A percentile compares a stretch with the other conserved stretches of the same genome.
Conservation (phyloP, 495 filamentous ascomycete genomes). For the Usnea hakonensis region DNA sequence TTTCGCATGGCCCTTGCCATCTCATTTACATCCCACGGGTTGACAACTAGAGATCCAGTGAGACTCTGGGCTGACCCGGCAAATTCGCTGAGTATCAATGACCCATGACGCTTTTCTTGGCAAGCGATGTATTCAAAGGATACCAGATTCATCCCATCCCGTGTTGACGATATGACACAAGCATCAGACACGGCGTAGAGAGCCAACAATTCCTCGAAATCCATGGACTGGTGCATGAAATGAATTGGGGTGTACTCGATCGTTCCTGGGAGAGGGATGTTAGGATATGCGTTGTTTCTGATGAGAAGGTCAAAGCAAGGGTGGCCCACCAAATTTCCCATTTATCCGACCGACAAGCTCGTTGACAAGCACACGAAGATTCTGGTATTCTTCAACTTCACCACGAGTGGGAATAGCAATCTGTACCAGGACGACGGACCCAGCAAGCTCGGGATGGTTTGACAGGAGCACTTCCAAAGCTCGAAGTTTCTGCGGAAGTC, state of each 20-base stretch:
- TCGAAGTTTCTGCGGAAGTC: slow-evolving; percentile 88
- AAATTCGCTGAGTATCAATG: slow-evolving; percentile 89
- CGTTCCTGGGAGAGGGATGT: slow-evolving; percentile 46
- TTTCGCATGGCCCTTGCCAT: slow-evolving; percentile 77
- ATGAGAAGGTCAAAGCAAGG: not conserved
- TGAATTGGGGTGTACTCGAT: slow-evolving; percentile 91
- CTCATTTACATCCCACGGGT: slow-evolving; percentile 87
- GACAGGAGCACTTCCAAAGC: slow-evolving; percentile 85
- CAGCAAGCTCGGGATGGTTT: slow-evolving; percentile 85
- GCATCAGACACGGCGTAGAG: slow-evolving; percentile 85
- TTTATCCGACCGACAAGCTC: slow-evolving; percentile 89
- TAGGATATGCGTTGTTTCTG: not conserved
- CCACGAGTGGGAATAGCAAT: slow-evolving; percentile 86
- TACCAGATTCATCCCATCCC: slow-evolving; percentile 98
- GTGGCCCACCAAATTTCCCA: slow-evolving; percentile 65
- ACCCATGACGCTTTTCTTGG: slow-evolving; percentile 73
- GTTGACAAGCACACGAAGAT: slow-evolving; percentile 80
- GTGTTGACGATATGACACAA: slow-evolving; percentile 80
- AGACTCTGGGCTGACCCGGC: slow-evolving; percentile 82
- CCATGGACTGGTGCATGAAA: slow-evolving; percentile 76
- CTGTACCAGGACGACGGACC: slow-evolving; percentile 86
- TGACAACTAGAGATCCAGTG: slow-evolving; percentile 78
- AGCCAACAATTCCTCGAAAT: slow-evolving; percentile 84
- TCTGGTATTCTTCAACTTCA: slow-evolving; percentile 95
- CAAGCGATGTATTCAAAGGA: slow-evolving; percentile 94